Evolutionary conservation across 129 eudicot genomes (phyloP).

Genomic region (Chrysanthemum seticuspe): DNA sequence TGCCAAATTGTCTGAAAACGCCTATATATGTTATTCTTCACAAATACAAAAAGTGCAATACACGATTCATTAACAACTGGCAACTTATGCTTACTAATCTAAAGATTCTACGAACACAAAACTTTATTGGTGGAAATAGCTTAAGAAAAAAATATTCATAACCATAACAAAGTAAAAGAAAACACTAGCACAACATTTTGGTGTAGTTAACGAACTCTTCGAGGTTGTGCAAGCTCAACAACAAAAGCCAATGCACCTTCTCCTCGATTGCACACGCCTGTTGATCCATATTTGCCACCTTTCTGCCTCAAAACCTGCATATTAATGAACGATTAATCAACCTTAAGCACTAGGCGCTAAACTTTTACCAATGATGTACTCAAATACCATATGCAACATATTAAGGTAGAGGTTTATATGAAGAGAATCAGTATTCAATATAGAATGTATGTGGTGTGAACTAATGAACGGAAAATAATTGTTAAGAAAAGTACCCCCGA

Average conservation of each 20-base stretch:
- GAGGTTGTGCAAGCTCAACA: constrained; percentile 59
- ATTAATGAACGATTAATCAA: not conserved
- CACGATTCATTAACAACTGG: constrained; percentile 18
- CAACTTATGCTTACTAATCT: constrained; percentile 12
- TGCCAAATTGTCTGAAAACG: not conserved
- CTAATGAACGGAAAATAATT: not conserved
- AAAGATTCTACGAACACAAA: constrained; percentile 24
- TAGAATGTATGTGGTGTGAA: not conserved
- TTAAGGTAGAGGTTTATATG: not conserved
- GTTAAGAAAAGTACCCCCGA: constrained; percentile 58
- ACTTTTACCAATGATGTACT: not conserved
- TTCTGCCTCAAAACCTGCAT: constrained; percentile 70
- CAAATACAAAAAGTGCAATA: constrained; percentile 9
- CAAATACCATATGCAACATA: not conserved
- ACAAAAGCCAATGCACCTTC: constrained; percentile 94
- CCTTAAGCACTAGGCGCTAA: too few species aligned
- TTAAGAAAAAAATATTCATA: not conserved
- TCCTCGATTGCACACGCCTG: constrained; percentile 93
- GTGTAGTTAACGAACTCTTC: constrained; percentile 4
- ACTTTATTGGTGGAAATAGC: not conserved
- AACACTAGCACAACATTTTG: constrained; percentile 25
- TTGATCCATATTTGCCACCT: constrained; percentile 74
- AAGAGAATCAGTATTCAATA: not conserved
- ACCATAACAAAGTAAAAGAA: not conserved
- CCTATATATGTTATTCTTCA: constrained; percentile 16